Percentiles rank a stretch among this genome's conserved stretches.
phyloP scores from a whole-genome alignment of 2,329 filamentous ascomycete species.

The Pseudocercospora fuligena region DNA sequence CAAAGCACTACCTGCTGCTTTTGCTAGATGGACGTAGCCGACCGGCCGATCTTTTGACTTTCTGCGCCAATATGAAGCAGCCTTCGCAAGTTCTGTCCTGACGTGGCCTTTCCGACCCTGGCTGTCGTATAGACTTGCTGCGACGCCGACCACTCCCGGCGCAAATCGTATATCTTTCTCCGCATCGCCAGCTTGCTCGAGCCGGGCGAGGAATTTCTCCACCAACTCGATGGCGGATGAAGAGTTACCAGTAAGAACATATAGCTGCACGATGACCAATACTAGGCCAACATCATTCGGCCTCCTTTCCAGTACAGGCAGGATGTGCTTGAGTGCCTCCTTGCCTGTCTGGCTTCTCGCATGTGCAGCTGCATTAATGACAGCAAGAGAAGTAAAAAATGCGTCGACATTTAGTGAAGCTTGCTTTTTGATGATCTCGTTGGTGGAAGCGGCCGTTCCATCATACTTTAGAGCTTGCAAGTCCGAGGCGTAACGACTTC shows the following conservation, averaged over 20 bases:
- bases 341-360: slow-evolving; percentile 67
- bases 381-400: slow-evolving; percentile 60
- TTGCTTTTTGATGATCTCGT: slow-evolving; percentile 54
- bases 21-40: slow-evolving; percentile 67
- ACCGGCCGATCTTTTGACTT: slow-evolving; percentile 55
- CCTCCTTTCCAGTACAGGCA: slow-evolving; percentile 71
- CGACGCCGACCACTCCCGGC: slow-evolving; percentile 80
- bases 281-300: slow-evolving; percentile 81
- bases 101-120: slow-evolving; percentile 75
- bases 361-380: slow-evolving; percentile 75
- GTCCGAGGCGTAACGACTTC: slow-evolving; percentile 68
- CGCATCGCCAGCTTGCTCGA: slow-evolving; percentile 66
- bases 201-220: slow-evolving; percentile 72
- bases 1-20: slow-evolving; percentile 81
- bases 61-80: slow-evolving; percentile 78
- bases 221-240: slow-evolving; percentile 76
- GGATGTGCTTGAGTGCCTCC: slow-evolving; percentile 70
- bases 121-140: slow-evolving; percentile 76
- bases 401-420: slow-evolving; percentile 47
- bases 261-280: slow-evolving; percentile 80
- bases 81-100: slow-evolving; percentile 75
- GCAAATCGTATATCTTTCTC: slow-evolving; percentile 76
- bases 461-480: slow-evolving; percentile 70
- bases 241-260: slow-evolving; percentile 72
- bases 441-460: slow-evolving; percentile 65